Percentiles rank a stretch among this genome's conserved stretches.
Conservation (phyloP, 2,329 filamentous ascomycete species). For the Orbilia oligospora region DNA sequence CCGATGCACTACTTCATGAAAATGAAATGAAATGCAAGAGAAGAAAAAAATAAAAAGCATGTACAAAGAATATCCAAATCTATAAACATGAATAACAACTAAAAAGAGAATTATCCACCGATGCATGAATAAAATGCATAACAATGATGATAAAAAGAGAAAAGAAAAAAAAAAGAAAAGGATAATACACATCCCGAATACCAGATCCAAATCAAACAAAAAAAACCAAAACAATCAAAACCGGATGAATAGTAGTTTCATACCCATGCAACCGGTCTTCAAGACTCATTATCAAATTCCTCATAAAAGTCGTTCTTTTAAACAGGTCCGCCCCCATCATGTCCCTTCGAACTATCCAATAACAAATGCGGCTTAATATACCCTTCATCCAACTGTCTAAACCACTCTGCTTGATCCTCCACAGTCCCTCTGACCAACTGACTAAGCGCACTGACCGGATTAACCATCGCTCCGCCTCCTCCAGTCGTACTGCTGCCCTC, state of each 20-base stretch:
- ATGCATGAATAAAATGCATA: not conserved
- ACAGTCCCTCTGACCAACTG: conserved; percentile 73
- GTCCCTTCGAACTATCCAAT: conserved; percentile 72
- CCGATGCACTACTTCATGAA: not conserved
- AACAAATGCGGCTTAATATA: conserved; percentile 94
- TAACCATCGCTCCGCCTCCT: conserved; percentile 50
- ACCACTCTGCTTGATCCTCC: conserved; percentile 90
- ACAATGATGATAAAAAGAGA: not conserved
- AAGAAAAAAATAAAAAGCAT: not conserved
- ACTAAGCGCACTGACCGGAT: conserved; percentile 63
- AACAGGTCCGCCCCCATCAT: conserved; percentile 68
- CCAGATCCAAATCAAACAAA: conserved; percentile 1
- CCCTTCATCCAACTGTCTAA: conserved; percentile 93
- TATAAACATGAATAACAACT: not conserved
- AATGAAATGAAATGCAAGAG: not conserved
- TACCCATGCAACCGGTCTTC: not conserved
- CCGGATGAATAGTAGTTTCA: not conserved
- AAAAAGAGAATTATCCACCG: conserved; percentile 6
- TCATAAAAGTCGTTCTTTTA: not conserved
- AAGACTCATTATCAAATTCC: not conserved
- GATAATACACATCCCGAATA: conserved; percentile 8
- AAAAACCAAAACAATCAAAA: not conserved
- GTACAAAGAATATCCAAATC: not conserved
- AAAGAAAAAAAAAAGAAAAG: no score
- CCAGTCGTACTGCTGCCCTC: conserved; percentile 66